Evolutionary conservation across 2,329 filamentous ascomycete genomes (phyloP).

Genomic region (Colletotrichum karsti): DNA sequence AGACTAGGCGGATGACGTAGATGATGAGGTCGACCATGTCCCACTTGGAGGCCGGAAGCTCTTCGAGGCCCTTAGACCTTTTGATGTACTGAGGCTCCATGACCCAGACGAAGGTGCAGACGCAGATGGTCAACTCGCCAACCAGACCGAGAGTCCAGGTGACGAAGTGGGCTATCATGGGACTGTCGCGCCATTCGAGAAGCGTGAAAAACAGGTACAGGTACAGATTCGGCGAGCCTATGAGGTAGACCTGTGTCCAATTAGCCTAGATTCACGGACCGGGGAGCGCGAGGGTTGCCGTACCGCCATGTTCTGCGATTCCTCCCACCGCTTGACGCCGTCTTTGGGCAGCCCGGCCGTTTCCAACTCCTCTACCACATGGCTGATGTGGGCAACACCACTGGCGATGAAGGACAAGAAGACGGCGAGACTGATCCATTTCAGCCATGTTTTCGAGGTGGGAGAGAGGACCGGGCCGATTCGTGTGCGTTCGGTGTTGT

Average conservation of each 20-base stretch:
- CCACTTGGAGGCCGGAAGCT: conserved; percentile 49
- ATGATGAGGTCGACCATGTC: conserved; percentile 72
- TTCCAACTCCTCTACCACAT: conserved; percentile 23
- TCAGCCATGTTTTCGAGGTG: conserved; percentile 76
- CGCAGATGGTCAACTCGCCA: conserved; percentile 78
- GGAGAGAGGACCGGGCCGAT: conserved; percentile 53
- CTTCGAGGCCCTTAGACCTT: neutral
- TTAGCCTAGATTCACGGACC: conserved; percentile 25
- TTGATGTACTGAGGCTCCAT: conserved; percentile 35
- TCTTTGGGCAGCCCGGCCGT: neutral
- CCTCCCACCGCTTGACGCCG: conserved; percentile 8
- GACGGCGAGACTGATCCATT: conserved; percentile 75
- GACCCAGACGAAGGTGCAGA: conserved; percentile 74
- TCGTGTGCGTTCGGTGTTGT: conserved; percentile 39
- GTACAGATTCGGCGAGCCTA: conserved; percentile 88
- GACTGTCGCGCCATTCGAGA: conserved; percentile 83
- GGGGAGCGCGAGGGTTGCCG: neutral
- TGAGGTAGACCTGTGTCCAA: conserved; percentile 76
- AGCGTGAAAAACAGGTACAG: conserved; percentile 86
- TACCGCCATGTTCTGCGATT: conserved; percentile 27
- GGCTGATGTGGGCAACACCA: conserved; percentile 59
- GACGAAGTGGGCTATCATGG: conserved; percentile 80
- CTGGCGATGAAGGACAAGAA: conserved; percentile 81
- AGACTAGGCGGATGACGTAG: conserved; percentile 72
- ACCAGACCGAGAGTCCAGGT: conserved; percentile 80